Conservation (phyloP, 331 rosid genomes). For the Phaseolus coccineus region DNA sequence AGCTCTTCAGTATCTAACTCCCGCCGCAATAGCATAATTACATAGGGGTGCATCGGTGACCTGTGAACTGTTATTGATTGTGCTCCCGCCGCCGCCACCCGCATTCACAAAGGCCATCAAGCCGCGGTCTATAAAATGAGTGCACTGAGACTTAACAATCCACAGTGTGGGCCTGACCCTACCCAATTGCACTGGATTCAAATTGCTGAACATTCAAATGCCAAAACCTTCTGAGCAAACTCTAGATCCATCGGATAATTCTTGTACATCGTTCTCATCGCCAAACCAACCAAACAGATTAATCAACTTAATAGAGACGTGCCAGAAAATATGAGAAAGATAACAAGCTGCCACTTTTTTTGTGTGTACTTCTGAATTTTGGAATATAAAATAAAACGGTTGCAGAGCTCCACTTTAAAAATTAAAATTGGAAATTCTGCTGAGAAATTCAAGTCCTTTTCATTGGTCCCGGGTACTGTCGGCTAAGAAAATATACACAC, state of each 20-base stretch:
- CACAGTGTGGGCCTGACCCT: conserved; percentile 45
- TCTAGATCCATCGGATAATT: conserved; percentile 37
- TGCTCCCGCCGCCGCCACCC: conserved; percentile 48
- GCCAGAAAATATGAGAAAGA: conserved; percentile 3
- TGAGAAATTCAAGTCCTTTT: conserved; percentile 35
- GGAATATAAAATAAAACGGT: conserved; percentile 19
- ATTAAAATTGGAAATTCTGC: background rate
- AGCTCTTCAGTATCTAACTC: conserved; percentile 5
- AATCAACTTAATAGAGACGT: conserved; percentile 3
- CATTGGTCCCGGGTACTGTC: conserved; percentile 47
- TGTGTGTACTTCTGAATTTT: background rate
- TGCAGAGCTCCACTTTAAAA: conserved; percentile 37
- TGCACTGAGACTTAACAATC: conserved; percentile 35
- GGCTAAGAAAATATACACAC: conserved; percentile 39
- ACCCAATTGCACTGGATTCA: conserved; percentile 35
- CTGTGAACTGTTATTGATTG: conserved; percentile 38
- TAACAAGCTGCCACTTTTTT: background rate
- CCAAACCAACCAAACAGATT: conserved; percentile 40
- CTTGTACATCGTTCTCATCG: conserved; percentile 37
- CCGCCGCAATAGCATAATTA: conserved; percentile 38
- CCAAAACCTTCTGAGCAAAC: conserved; percentile 37
- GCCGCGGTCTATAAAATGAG: conserved; percentile 41
- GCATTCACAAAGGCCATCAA: conserved; percentile 50
- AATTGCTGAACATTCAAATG: conserved; percentile 28
- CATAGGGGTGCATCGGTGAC: conserved; percentile 31